phyloP scores from a whole-genome alignment of 1,284 basidiomycete genomes.

The Ceratobasidium sp. region DNA sequence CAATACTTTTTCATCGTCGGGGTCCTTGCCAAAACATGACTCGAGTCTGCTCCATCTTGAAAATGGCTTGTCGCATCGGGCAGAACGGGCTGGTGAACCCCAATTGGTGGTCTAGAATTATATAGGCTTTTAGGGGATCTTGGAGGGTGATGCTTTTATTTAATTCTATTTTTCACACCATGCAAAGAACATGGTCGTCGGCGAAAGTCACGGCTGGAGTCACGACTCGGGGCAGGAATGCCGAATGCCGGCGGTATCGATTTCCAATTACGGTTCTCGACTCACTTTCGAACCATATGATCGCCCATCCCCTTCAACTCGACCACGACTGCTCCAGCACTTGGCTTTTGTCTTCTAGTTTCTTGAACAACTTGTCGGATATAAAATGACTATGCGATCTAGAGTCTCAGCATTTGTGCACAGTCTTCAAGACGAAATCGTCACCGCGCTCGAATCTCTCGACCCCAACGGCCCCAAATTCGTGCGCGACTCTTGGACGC shows the following conservation, averaged over 20 bases:
- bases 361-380: not conserved
- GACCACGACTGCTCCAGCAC: not conserved
- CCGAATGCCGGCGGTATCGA: not conserved
- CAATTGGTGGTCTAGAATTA: no score
- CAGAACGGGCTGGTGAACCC: no score
- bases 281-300: not conserved
- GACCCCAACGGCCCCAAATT: slow-evolving; percentile 82
- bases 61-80: no score
- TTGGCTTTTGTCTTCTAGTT: not conserved
- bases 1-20: no score
- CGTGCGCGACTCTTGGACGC: slow-evolving; percentile 89
- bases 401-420: slow-evolving; percentile 86
- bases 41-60: no score
- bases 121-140: no score
- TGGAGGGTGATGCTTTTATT: no score
- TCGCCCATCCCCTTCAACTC: not conserved
- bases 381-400: slow-evolving; percentile 71
- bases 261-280: not conserved
- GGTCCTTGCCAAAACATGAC: no score
- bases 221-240: not conserved
- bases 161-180: no score
- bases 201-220: no score
- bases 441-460: slow-evolving; percentile 81
- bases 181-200: no score
- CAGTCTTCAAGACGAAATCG: slow-evolving; percentile 85